These are phyloP conservation scores for Hypoxylon sp. DNA, from an alignment of 2,329 filamentous ascomycete genomes.

Conservation along the genomic window DNA sequence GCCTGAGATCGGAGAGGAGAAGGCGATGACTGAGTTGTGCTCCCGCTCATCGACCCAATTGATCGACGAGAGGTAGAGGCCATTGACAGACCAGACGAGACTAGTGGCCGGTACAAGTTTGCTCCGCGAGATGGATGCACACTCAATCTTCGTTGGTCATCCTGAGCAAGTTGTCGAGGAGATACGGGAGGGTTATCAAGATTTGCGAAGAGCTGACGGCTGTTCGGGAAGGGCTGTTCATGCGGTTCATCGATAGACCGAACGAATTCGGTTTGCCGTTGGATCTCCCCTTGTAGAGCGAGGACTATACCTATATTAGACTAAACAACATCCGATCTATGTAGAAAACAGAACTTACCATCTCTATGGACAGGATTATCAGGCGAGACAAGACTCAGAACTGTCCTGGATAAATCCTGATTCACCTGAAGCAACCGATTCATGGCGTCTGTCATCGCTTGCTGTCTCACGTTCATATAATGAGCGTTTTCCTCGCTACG, in stretches of 20 bases:
- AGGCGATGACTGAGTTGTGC: conserved; percentile 77
- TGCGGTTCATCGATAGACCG: conserved; percentile 74
- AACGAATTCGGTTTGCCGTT: conserved; percentile 71
- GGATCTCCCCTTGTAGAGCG: conserved; percentile 71
- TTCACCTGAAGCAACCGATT: conserved; percentile 81
- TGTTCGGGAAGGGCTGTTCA: conserved; percentile 75
- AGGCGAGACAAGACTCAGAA: conserved; percentile 80
- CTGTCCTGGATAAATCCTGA: conserved; percentile 82
- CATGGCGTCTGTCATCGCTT: conserved; percentile 85
- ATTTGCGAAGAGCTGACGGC: conserved; percentile 75
- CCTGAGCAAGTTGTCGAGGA: conserved; percentile 87
- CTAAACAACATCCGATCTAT: conserved; percentile 37
- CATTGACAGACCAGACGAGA: conserved; percentile 85
- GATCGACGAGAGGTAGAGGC: conserved; percentile 82
- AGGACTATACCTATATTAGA: conserved; percentile 62
- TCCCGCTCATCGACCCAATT: conserved; percentile 86
- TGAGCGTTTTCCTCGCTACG: conserved; percentile 88
- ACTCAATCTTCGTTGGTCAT: conserved; percentile 82
- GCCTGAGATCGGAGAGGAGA: conserved; percentile 78
- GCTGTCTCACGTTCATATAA: conserved; percentile 84
- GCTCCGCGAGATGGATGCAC: conserved; percentile 69
- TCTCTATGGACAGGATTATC: conserved; percentile 87
- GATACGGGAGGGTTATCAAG: conserved; percentile 86
- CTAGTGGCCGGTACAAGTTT: conserved; percentile 80
- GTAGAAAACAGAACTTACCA: conserved; percentile 68